Percentiles rank a stretch among this genome's conserved stretches.
Conservation (phyloP, 1,284 basidiomycete genomes). For the Cryptococcus maquisensis region DNA sequence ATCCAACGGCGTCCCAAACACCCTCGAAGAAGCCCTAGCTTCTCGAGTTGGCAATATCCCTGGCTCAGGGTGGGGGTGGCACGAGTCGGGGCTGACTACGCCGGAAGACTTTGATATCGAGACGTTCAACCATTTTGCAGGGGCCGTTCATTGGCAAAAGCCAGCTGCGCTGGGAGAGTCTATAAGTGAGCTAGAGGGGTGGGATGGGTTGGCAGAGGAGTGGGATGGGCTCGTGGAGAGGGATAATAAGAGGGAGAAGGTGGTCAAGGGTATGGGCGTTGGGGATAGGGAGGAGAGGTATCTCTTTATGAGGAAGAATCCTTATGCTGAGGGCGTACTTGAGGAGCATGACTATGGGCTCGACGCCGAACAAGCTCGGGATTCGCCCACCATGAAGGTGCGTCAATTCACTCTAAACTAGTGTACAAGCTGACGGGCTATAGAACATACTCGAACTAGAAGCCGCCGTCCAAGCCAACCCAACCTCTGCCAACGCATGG, state of each 20-base stretch:
- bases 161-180: slow-evolving; percentile 8
- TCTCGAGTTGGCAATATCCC: slow-evolving; percentile 32
- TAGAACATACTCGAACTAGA: slow-evolving; percentile 86
- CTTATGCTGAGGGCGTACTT: slow-evolving; percentile 54
- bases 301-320: slow-evolving; percentile 75
- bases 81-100: slow-evolving; percentile 36
- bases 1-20: slow-evolving; percentile 28
- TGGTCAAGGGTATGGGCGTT: slow-evolving; percentile 52
- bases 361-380: slow-evolving; percentile 38
- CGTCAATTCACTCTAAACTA: slow-evolving; percentile 2
- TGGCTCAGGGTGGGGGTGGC: slow-evolving; percentile 40
- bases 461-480: slow-evolving; percentile 77
- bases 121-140: slow-evolving; percentile 35
- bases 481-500: slow-evolving; percentile 72
- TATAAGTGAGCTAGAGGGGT: slow-evolving; percentile 39
- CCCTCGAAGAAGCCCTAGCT: slow-evolving; percentile 51
- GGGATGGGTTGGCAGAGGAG: slow-evolving; percentile 67
- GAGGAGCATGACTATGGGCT: slow-evolving; percentile 7
- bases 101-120: slow-evolving; percentile 32
- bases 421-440: slow-evolving; percentile 2
- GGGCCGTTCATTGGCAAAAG: slow-evolving; percentile 13
- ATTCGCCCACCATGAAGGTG: slow-evolving; percentile 37
- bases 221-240: slow-evolving; percentile 65
- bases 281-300: slow-evolving; percentile 53
- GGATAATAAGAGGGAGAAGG: slow-evolving; percentile 56